phyloP scores from a whole-genome alignment of 306 rosid species.

The Citrullus mucosospermus region DNA sequence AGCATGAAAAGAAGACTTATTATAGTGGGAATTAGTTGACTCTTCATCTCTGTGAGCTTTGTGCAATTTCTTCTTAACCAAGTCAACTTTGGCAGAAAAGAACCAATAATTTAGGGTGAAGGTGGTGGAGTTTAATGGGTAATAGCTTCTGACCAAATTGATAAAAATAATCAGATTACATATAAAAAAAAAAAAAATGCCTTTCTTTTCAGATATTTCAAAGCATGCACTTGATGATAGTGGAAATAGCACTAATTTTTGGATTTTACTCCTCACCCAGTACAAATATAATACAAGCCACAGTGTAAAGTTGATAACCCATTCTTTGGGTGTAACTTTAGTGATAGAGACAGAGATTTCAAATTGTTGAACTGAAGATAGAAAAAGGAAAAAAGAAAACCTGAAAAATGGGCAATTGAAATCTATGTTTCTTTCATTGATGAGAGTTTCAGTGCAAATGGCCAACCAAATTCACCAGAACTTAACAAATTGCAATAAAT shows the following conservation, averaged over 20 bases:
- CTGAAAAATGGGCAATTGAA: neutral
- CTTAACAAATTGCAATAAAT: slow-evolving; percentile 8
- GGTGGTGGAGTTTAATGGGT: neutral
- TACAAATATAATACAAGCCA: neutral
- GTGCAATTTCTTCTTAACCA: slow-evolving; percentile 8
- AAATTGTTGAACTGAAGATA: neutral
- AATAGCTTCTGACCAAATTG: neutral
- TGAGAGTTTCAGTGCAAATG: slow-evolving; percentile 7
- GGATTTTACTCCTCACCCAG: neutral
- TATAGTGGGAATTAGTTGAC: slow-evolving; percentile 39
- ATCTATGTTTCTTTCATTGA: neutral
- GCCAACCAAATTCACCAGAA: neutral
- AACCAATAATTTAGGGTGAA: neutral
- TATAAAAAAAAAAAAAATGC: neutral
- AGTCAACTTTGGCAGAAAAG: slow-evolving; percentile 19
- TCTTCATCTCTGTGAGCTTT: slow-evolving; percentile 10
- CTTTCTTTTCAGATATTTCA: neutral
- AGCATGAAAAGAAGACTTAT: neutral
- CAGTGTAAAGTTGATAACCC: neutral
- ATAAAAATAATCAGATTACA: neutral
- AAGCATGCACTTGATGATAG: neutral
- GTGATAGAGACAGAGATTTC: neutral
- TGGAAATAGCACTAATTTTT: slow-evolving; percentile 1
- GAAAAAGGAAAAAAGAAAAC: neutral
- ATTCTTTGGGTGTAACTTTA: neutral